Evolutionary conservation across 306 rosid species (phyloP), one percentile per base, ranked within the genome.

Genomic region (Vigna trinervia): DNA sequence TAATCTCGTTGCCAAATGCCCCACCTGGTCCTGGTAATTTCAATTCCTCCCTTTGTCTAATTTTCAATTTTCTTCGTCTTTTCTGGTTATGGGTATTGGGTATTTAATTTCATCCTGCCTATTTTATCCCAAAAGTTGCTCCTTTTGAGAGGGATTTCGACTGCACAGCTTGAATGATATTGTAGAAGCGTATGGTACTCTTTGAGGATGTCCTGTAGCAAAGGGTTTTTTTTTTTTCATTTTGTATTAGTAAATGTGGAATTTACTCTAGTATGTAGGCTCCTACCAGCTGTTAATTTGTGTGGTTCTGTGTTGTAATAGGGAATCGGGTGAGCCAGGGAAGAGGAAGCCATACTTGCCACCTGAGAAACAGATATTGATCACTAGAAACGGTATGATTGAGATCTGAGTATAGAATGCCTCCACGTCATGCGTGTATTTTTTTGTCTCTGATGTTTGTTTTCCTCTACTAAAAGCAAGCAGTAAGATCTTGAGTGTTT

Each of bases 1-100:
- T 63, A 95, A 89, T 76, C 99, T 92, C 87, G 99, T 95, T 34
- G 88, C 99, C 82, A 95, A 95, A 81, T 95, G 99, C 85, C 99
- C 97, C 74, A 95, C 99, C 67, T 95, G 99, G 99, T 95, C 99
- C 14, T 95, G 99, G 99, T 95, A 87, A 51, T 76, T 79, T 15
- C 32, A 45, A 5, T 60, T 43, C 32, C 41, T 10, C 0, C 14
- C 26, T 9, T 9, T n/a, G 7, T n/a, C 1, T n/a, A 51, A n/a
- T n/a, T n/a, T 52, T 8, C 12, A 52, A 2, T 6, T 17, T 52
- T 3, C 5, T 23, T 20, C 12, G 11, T 11, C 65, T 13, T 8
- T 20, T 4, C 6, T 34, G 38, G 36, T 57, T 78, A 28, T 72
- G 67, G 51, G 43, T 72, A 47, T 71, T 56, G 20, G 0, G 0